Conservation (phyloP, 352 stramenopile species). For the Pythium folliculosum region DNA sequence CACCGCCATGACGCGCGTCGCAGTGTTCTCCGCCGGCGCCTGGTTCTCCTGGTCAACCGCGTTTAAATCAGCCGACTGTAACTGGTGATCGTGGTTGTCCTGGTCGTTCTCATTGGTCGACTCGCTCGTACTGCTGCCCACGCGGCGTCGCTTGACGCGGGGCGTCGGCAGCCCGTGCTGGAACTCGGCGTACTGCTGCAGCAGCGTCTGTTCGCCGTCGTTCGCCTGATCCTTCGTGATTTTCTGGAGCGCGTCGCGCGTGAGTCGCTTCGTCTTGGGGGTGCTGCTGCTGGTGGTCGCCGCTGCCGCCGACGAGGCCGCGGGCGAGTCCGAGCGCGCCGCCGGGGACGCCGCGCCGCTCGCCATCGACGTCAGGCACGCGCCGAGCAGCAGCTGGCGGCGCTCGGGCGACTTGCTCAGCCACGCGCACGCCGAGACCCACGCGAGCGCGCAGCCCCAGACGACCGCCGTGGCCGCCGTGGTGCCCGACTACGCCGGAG, state of each 20-base stretch:
- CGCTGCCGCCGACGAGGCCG: too few species aligned
- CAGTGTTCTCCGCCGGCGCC: not conserved
- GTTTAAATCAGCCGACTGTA: not conserved
- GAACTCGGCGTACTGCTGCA: constrained; percentile 26
- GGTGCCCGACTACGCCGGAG: constrained; percentile 4
- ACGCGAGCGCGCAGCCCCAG: constrained; percentile 24
- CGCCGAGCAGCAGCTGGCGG: constrained; percentile 12
- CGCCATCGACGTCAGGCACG: constrained; percentile 17
- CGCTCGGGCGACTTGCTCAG: constrained; percentile 23
- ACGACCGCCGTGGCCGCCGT: constrained; percentile 13
- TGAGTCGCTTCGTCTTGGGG: constrained; percentile 11
- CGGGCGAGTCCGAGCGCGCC: too few species aligned
- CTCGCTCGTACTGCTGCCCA: constrained; percentile 13
- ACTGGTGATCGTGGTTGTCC: not conserved
- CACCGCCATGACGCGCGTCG: not conserved
- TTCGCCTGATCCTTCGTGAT: constrained; percentile 5
- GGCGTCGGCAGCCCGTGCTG: constrained; percentile 23
- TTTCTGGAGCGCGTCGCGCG: constrained; percentile 22
- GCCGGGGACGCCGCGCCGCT: not conserved
- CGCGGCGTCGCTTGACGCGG: constrained; percentile 17
- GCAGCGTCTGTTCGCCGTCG: constrained; percentile 4
- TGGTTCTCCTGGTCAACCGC: constrained; percentile 3
- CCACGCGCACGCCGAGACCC: constrained; percentile 31
- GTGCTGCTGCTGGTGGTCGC: too few species aligned
- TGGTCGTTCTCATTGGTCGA: constrained; percentile 18